Evolutionary conservation across 106 monocot genomes (phyloP).

Genomic region (Vanilla planifolia): DNA sequence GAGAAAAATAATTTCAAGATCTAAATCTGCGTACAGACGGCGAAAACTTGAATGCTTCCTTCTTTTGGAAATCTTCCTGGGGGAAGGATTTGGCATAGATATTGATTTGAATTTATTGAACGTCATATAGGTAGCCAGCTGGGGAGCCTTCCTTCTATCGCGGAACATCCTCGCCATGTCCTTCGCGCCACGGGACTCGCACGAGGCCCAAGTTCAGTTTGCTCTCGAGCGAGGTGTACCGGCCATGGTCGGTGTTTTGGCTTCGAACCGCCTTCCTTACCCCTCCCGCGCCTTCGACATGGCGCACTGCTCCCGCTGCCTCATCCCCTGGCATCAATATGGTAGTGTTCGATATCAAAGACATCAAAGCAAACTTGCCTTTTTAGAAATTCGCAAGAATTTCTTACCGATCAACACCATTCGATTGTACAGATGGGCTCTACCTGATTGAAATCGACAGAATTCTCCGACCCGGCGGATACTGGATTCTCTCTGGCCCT

Average conservation of each 20-base stretch:
- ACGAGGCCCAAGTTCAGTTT: conserved; percentile 71
- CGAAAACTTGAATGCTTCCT: too few species aligned
- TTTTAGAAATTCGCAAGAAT: not conserved
- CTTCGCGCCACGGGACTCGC: conserved; percentile 53
- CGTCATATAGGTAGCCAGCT: conserved; percentile 57
- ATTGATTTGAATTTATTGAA: not conserved
- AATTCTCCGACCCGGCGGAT: conserved; percentile 65
- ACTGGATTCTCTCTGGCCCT: conserved; percentile 81
- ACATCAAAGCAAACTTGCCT: not conserved
- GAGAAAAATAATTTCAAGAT: too few species aligned
- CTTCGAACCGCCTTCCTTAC: conserved; percentile 69
- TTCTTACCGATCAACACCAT: not conserved
- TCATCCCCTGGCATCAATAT: conserved; percentile 77
- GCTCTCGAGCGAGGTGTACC: conserved; percentile 78
- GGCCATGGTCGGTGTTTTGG: conserved; percentile 74
- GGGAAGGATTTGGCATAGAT: not conserved
- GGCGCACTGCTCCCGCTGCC: conserved; percentile 91
- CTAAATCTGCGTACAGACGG: too few species aligned
- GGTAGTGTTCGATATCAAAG: conserved; percentile 34
- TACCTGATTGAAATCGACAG: conserved; percentile 67
- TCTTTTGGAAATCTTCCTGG: too few species aligned
- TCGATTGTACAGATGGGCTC: conserved; percentile 27
- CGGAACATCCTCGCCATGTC: conserved; percentile 53
- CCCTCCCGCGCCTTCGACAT: conserved; percentile 74
- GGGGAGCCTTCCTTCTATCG: conserved; percentile 55